Evolutionary conservation across 2,329 filamentous ascomycete genomes (phyloP), one percentile per base, ranked within the genome.

Genomic region (Pestalotiopsis sp.): DNA sequence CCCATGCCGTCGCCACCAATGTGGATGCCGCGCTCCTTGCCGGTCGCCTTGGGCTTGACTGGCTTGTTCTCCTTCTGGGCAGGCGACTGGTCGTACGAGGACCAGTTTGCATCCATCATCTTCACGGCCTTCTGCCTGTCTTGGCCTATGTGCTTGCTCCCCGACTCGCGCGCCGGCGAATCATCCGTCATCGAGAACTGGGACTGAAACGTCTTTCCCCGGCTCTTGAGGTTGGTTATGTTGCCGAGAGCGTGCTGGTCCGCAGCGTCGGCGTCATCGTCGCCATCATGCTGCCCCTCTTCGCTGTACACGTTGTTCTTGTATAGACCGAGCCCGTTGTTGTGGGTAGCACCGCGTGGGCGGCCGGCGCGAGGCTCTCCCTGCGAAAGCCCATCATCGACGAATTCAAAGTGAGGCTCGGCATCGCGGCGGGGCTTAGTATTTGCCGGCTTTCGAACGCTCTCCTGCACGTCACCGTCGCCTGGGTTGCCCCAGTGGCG

Each of bases 401-500:
- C 85, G 75, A 98, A 88, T 70, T 96, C 90, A 77, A 97, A 98
- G 80, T 98, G 94, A 1, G 90, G 83, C 77, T 95, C 90, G 20
- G 92, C 91, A 75, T 97, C 93, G 57, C 90, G 93, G 69, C 95
- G 93, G 49, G 92, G 86, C 77, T 92, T 92, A 74, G 86, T 83
- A 49, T 88, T 85, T 41, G 87, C 84, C 14, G 88, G 85, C 67
- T 86, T 84, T 72, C 87, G 87, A 58, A 85, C 84, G 7, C 90
- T 88, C 9, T 88, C 90, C 49, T 88, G 85, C 49, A 80, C 79
- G 59, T 88, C 82, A 70, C 90, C 82, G 77, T 89, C 84, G 72
- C 92, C 88, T 70, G 94, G 91, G 62, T 91, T 90, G 73, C 91
- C 92, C 89, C 93, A 97, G 78, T 96, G 92, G 67, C 93, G 91